Evolutionary conservation across 768 basidiomycete species (phyloP).

Genomic region (Coprinopsis strossmayeri): DNA sequence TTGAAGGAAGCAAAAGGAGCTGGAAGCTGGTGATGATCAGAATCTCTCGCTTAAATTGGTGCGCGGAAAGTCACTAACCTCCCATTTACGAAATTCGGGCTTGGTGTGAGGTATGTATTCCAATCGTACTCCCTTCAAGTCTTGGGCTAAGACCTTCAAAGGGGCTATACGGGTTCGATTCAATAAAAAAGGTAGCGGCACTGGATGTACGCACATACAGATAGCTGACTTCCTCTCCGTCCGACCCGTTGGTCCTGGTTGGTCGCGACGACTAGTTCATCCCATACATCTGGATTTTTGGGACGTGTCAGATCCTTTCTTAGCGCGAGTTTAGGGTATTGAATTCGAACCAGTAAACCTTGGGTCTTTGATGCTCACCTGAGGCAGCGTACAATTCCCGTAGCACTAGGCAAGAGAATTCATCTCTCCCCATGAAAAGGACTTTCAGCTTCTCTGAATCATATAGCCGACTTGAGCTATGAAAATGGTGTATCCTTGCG

Average conservation of each 20-base stretch:
- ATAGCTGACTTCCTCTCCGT: conserved; percentile 49
- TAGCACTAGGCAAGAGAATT: conserved; percentile 77
- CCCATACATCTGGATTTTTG: conserved; percentile 63
- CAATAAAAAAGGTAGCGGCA: conserved; percentile 1
- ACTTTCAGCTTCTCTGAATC: conserved; percentile 45
- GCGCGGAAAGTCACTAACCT: conserved; percentile 31
- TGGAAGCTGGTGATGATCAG: no score
- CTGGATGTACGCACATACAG: conserved; percentile 40
- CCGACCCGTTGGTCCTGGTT: conserved; percentile 63
- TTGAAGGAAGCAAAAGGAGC: conserved; percentile 26
- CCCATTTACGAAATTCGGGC: conserved; percentile 58
- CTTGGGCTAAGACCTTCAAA: conserved; percentile 52
- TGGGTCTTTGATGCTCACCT: conserved; percentile 45
- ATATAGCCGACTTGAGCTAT: neutral
- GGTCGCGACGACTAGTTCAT: conserved; percentile 59
- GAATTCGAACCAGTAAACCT: no score
- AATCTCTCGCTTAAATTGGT: neutral
- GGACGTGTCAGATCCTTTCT: conserved; percentile 12
- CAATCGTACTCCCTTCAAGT: conserved; percentile 42
- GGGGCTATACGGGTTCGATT: conserved; percentile 46
- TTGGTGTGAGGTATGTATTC: conserved; percentile 55
- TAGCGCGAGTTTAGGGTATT: neutral
- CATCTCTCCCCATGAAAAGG: conserved; percentile 84
- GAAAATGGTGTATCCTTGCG: neutral
- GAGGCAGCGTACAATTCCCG: conserved; percentile 51